Evolutionary conservation across 2,329 filamentous ascomycete genomes (phyloP).

Genomic region (Ophiostoma himal-ulmi): DNA sequence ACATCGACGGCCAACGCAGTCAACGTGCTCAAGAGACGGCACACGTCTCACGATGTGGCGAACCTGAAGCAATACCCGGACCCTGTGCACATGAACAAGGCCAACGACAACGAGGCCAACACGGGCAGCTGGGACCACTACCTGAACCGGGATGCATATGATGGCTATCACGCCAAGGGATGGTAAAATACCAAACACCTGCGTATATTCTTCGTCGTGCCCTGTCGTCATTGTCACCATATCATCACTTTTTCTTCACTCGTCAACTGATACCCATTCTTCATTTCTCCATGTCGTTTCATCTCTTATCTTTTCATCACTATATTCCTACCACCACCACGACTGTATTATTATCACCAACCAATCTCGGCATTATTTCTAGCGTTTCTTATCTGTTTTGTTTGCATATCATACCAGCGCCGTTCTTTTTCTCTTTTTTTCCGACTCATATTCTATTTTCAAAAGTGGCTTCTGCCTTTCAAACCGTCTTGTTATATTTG

Average conservation of each 20-base stretch:
- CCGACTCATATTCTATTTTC: background rate
- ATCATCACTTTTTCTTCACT: background rate
- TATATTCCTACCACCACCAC: background rate
- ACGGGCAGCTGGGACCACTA: conserved; percentile 79
- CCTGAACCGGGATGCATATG: conserved; percentile 70
- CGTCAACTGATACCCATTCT: background rate
- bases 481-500: conserved; percentile 2
- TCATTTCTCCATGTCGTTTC: conserved; percentile 6
- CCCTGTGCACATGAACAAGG: conserved; percentile 50
- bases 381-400: background rate
- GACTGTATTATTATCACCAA: background rate
- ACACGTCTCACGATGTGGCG: conserved; percentile 85
- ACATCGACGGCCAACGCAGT: conserved; percentile 82
- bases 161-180: conserved; percentile 77
- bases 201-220: background rate
- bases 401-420: conserved; percentile 15
- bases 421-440: conserved; percentile 7
- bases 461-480: conserved; percentile 13
- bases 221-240: background rate
- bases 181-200: conserved; percentile 53
- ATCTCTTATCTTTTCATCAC: background rate
- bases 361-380: background rate
- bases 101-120: conserved; percentile 53
- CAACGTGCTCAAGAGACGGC: conserved; percentile 66
- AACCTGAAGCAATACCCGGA: conserved; percentile 80